phyloP scores from a whole-genome alignment of 1,284 basidiomycete species.

The Irpex sp. region DNA sequence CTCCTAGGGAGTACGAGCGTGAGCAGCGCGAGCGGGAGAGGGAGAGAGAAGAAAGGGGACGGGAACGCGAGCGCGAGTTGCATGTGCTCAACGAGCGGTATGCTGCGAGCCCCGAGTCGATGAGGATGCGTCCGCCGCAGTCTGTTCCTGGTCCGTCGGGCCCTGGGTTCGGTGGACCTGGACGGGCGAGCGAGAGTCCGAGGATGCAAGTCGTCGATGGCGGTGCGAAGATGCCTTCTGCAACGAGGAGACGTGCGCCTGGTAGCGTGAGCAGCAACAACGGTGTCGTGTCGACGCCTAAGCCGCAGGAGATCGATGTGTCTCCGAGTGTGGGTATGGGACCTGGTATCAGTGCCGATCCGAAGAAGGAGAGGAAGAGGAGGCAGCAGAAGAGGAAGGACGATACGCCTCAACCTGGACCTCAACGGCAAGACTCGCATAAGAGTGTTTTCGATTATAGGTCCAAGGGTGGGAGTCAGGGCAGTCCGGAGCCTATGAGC shows the following conservation, averaged over 20 bases:
- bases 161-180: constrained; percentile 15
- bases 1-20: constrained; percentile 10
- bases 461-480: constrained; percentile 26
- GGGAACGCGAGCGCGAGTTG: background rate
- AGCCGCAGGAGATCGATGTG: constrained; percentile 40
- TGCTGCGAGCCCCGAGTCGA: constrained; percentile 32
- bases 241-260: background rate
- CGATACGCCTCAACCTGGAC: constrained; percentile 23
- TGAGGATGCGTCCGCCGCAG: constrained; percentile 23
- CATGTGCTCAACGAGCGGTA: constrained; percentile 14
- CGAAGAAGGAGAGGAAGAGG: constrained; percentile 42
- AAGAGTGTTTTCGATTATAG: constrained; percentile 32
- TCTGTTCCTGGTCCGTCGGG: constrained; percentile 13
- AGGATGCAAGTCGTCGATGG: constrained; percentile 17
- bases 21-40: background rate
- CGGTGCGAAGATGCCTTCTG: constrained; percentile 22
- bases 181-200: constrained; percentile 40
- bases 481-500: constrained; percentile 56
- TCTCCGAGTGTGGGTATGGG: constrained; percentile 10
- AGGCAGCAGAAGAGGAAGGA: constrained; percentile 36
- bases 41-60: background rate
- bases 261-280: constrained; percentile 17
- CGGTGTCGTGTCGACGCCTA: constrained; percentile 19
- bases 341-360: constrained; percentile 21
- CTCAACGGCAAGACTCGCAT: constrained; percentile 21